A percentile compares a stretch with the other conserved stretches of the same genome.
Evolutionary conservation across 192 early-diverging fungal genomes (phyloP).

Genomic region (Backusella circina): DNA sequence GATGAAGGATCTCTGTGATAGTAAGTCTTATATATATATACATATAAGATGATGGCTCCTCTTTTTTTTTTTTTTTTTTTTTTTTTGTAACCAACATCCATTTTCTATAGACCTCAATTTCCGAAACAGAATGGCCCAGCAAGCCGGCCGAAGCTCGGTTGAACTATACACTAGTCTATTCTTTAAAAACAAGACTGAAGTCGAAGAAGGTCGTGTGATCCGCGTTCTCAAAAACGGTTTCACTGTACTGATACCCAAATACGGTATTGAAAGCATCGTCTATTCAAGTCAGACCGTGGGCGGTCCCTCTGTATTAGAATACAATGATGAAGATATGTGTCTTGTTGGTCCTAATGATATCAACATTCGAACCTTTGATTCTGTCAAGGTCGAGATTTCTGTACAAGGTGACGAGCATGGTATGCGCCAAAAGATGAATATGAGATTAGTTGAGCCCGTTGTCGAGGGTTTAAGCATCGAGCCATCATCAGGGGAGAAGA

Average conservation of each 20-base stretch:
- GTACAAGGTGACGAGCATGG: slow-evolving; percentile 54
- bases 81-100: not conserved
- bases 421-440: slow-evolving; percentile 62
- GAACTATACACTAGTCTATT: slow-evolving; percentile 96
- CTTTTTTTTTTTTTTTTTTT: not conserved
- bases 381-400: slow-evolving; percentile 73
- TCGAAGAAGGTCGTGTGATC: slow-evolving; percentile 87
- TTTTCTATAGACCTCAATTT: slow-evolving; percentile 74
- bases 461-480: slow-evolving; percentile 49
- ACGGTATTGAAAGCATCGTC: slow-evolving; percentile 93
- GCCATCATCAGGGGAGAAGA: not conserved
- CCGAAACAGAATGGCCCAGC: slow-evolving; percentile 94
- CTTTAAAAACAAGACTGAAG: slow-evolving; percentile 89
- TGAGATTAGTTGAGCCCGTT: slow-evolving; percentile 49
- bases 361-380: slow-evolving; percentile 72
- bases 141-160: slow-evolving; percentile 88
- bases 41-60: not conserved
- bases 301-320: slow-evolving; percentile 29
- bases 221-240: slow-evolving; percentile 95
- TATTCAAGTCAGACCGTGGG: slow-evolving; percentile 46
- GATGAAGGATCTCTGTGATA: slow-evolving; percentile 80
- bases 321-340: slow-evolving; percentile 41
- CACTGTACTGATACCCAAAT: slow-evolving; percentile 82
- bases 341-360: slow-evolving; percentile 34
- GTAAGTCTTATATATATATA: slow-evolving; percentile 37